phyloP scores from a whole-genome alignment of 1,284 basidiomycete species.

The Tilletia walkeri region DNA sequence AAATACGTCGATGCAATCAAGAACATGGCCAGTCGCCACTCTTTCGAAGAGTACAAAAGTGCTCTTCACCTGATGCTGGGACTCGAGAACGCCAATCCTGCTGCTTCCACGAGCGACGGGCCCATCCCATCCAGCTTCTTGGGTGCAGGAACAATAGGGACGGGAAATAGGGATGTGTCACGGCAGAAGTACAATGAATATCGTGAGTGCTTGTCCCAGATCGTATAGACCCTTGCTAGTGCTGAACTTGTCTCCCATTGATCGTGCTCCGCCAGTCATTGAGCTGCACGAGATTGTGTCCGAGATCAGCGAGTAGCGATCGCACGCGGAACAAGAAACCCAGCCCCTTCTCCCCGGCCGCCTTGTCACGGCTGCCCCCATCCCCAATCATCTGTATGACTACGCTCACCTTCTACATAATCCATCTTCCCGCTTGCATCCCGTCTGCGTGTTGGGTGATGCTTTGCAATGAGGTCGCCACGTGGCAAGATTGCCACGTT shows the following conservation, averaged over 20 bases:
- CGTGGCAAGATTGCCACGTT: no score
- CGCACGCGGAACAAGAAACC: no score
- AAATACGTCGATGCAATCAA: conserved; percentile 18
- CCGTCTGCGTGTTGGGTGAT: no score
- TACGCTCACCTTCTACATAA: no score
- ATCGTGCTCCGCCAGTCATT: conserved; percentile 31
- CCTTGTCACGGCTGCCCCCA: no score
- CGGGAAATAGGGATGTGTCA: conserved; percentile 26
- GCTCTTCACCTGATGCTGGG: conserved; percentile 46
- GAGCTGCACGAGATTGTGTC: conserved; percentile 42
- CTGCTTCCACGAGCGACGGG: conserved; percentile 5
- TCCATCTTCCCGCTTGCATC: no score
- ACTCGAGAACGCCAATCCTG: conserved; percentile 29
- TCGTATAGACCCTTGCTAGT: no score
- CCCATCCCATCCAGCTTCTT: conserved; percentile 20
- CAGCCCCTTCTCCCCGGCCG: no score
- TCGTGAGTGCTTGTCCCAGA: conserved; percentile 12
- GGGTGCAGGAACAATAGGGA: conserved; percentile 29
- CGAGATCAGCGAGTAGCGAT: conserved; percentile 12
- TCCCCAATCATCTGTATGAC: no score
- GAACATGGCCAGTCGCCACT: conserved; percentile 16
- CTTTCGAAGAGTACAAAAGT: conserved; percentile 39
- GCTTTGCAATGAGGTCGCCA: no score
- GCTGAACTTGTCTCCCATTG: no score
- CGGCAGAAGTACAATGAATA: conserved; percentile 48